Conservation (phyloP, 208 protist genomes). For the Trypanosoma congolense region DNA sequence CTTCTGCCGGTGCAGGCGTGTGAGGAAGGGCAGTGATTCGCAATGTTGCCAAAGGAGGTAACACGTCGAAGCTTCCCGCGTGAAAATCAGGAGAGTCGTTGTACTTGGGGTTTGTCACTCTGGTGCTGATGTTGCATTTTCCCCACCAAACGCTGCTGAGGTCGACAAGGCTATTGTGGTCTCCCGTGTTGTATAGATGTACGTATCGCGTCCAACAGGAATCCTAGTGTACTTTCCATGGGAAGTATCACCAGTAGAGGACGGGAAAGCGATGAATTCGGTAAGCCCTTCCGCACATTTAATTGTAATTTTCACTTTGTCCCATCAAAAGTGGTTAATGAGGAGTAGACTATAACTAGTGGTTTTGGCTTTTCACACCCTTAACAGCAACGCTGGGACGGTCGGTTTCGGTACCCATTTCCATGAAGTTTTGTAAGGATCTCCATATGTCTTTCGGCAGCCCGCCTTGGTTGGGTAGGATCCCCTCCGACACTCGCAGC, state of each 20-base stretch:
- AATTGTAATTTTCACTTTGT: conserved; percentile 8
- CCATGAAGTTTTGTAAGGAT: not conserved
- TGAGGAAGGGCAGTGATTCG: not conserved
- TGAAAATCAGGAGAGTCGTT: not conserved
- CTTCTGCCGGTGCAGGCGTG: not conserved
- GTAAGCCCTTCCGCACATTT: conserved; percentile 9
- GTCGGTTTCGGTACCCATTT: conserved; percentile 2
- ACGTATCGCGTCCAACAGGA: conserved; percentile 5
- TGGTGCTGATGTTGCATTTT: conserved; percentile 14
- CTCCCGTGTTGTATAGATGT: conserved; percentile 1
- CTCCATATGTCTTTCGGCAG: conserved; percentile 3
- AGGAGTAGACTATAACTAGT: conserved; percentile 1
- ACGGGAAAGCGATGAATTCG: conserved; percentile 10
- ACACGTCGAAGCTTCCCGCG: conserved; percentile 5
- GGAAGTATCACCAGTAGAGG: not conserved
- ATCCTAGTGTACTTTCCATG: not conserved
- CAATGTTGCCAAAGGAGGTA: conserved; percentile 8
- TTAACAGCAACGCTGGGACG: not conserved
- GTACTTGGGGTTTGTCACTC: conserved; percentile 1
- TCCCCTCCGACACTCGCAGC: conserved; percentile 7
- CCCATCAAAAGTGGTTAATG: not conserved
- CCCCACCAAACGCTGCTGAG: conserved; percentile 21
- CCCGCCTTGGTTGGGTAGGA: conserved; percentile 10
- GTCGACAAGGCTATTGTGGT: conserved; percentile 1
- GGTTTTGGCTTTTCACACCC: not conserved